Evolutionary conservation across 495 filamentous ascomycete species (phyloP).

Genomic region (Thozetella sp.): DNA sequence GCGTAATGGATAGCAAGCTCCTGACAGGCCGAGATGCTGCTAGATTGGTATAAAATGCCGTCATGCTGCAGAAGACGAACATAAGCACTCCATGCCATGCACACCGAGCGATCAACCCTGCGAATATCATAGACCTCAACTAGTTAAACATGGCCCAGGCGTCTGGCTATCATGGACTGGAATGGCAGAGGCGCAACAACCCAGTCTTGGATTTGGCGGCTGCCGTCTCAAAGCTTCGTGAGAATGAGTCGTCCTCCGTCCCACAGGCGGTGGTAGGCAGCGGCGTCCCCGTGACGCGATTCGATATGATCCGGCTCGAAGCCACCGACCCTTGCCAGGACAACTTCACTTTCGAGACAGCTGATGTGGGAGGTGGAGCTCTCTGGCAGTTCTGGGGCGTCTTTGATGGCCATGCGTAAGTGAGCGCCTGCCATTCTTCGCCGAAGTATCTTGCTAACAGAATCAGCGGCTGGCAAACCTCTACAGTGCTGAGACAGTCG

Average conservation of each 20-base stretch:
- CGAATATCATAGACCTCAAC: too few species aligned
- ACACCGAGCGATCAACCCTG: too few species aligned
- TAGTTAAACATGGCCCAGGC: neutral
- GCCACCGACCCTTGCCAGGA: neutral
- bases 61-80: too few species aligned
- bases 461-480: neutral
- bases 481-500: neutral
- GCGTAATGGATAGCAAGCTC: too few species aligned
- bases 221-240: neutral
- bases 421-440: neutral
- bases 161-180: neutral
- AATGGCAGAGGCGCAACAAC: neutral
- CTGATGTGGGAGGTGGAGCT: neutral
- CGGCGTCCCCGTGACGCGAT: neutral
- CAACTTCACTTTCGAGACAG: neutral
- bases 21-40: too few species aligned
- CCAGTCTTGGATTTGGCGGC: neutral
- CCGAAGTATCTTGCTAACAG: neutral
- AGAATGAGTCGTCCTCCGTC: neutral
- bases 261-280: neutral
- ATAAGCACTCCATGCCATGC: too few species aligned
- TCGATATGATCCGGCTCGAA: neutral
- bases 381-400: conserved; percentile 3
- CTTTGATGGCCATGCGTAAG: conserved; percentile 3
- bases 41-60: too few species aligned